phyloP scores from a whole-genome alignment of 2,329 filamentous ascomycete species.

The Dryadomyces sulphureus region DNA sequence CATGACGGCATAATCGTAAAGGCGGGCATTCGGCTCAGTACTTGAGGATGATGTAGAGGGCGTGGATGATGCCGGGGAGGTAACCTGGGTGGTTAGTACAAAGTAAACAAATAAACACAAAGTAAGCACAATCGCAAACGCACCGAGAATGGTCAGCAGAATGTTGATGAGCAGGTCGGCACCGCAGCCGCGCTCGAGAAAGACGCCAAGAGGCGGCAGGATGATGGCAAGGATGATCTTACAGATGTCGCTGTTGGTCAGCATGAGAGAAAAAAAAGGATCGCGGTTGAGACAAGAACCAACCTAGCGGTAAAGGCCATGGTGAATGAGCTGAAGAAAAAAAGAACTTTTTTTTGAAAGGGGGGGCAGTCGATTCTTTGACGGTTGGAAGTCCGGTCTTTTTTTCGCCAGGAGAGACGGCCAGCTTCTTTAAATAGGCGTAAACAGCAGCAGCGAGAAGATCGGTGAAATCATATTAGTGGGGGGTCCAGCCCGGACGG shows the following conservation, averaged over 20 bases:
- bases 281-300: neutral
- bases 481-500: neutral
- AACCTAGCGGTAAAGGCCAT: conserved; percentile 47
- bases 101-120: neutral
- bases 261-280: neutral
- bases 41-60: conserved; percentile 85
- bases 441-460: neutral
- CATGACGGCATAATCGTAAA: too few species aligned
- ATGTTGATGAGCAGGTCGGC: conserved; percentile 88
- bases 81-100: conserved; percentile 24
- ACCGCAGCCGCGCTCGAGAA: conserved; percentile 84
- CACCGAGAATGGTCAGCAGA: conserved; percentile 61
- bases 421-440: neutral
- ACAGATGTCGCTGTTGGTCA: conserved; percentile 33
- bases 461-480: neutral
- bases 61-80: conserved; percentile 80
- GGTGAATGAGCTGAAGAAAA: conserved; percentile 18
- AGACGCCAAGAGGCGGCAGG: conserved; percentile 81
- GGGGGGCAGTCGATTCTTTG: too few species aligned
- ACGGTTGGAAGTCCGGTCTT: too few species aligned
- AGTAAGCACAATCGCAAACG: too few species aligned
- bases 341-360: neutral
- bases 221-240: conserved; percentile 75
- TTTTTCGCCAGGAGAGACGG: neutral
- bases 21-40: conserved; percentile 44